Percentiles rank a stretch among this genome's conserved stretches.
phyloP scores from a whole-genome alignment of 2,329 filamentous ascomycete species.

The Cadophora malorum region DNA sequence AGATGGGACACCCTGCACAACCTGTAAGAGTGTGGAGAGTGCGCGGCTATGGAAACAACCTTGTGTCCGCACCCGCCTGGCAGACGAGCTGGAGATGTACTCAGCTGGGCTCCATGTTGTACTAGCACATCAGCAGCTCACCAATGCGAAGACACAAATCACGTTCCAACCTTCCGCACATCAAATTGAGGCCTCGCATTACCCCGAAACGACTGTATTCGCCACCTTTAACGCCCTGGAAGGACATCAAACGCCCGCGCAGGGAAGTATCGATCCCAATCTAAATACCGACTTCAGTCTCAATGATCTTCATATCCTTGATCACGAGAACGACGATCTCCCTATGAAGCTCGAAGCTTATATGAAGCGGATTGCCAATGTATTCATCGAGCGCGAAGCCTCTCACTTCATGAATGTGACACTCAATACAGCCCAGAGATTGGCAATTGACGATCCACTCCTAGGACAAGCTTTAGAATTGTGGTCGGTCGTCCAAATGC shows the following conservation, averaged over 20 bases:
- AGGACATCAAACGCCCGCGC: slow-evolving; percentile 36
- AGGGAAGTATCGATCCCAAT: slow-evolving; percentile 47
- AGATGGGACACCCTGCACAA: slow-evolving; percentile 66
- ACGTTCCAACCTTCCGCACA: slow-evolving; percentile 53
- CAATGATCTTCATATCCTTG: slow-evolving; percentile 59
- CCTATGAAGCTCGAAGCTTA: slow-evolving; percentile 65
- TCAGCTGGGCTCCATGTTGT: slow-evolving; percentile 69
- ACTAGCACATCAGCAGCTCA: slow-evolving; percentile 64
- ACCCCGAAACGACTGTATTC: slow-evolving; percentile 54
- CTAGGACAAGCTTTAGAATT: slow-evolving; percentile 65
- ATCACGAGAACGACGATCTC: slow-evolving; percentile 66
- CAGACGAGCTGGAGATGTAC: slow-evolving; percentile 67
- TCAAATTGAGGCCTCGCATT: slow-evolving; percentile 63
- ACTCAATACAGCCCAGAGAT: slow-evolving; percentile 55
- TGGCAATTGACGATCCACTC: slow-evolving; percentile 55
- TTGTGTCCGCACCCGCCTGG: slow-evolving; percentile 67
- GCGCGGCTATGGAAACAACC: slow-evolving; percentile 70
- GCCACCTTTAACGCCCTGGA: slow-evolving; percentile 43
- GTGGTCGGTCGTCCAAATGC: slow-evolving; percentile 68
- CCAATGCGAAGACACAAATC: slow-evolving; percentile 58
- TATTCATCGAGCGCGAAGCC: slow-evolving; percentile 64
- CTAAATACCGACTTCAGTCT: slow-evolving; percentile 44
- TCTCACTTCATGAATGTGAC: slow-evolving; percentile 66
- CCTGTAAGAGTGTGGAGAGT: slow-evolving; percentile 67
- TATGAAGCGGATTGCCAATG: slow-evolving; percentile 62